Conservation (phyloP, 2,329 filamentous ascomycete genomes). For the Exophiala sp. region DNA sequence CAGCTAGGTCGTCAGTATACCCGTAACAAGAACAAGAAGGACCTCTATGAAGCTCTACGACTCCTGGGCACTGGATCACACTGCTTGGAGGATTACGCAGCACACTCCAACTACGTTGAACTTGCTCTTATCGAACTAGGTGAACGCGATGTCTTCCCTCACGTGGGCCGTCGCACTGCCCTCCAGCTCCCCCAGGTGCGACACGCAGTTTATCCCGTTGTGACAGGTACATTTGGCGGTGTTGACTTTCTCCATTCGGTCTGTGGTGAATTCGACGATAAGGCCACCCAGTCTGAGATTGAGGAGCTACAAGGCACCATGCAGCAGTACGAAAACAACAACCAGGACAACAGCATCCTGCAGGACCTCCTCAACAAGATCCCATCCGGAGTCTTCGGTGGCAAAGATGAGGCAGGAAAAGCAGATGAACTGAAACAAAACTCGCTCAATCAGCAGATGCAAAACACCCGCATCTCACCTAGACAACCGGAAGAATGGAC, state of each 20-base stretch:
- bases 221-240: slow-evolving; percentile 90
- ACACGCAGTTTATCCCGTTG: slow-evolving; percentile 66
- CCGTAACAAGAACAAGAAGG: slow-evolving; percentile 60
- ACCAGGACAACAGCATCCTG: slow-evolving; percentile 58
- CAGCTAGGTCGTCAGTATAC: slow-evolving; percentile 72
- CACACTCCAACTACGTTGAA: slow-evolving; percentile 90
- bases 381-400: slow-evolving; percentile 71
- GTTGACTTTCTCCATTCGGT: slow-evolving; percentile 92
- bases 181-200: slow-evolving; percentile 63
- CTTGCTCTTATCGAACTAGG: slow-evolving; percentile 82
- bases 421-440: slow-evolving; percentile 74
- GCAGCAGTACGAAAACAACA: slow-evolving; percentile 52
- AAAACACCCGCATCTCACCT: slow-evolving; percentile 67
- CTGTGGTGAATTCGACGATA: slow-evolving; percentile 72
- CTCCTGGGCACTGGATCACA: slow-evolving; percentile 83
- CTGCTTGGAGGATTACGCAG: slow-evolving; percentile 86
- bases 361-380: slow-evolving; percentile 76
- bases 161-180: slow-evolving; percentile 70
- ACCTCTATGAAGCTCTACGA: slow-evolving; percentile 79
- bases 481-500: slow-evolving; percentile 80
- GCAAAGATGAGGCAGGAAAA: slow-evolving; percentile 65
- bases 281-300: slow-evolving; percentile 84
- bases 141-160: slow-evolving; percentile 74
- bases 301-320: slow-evolving; percentile 82
- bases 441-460: slow-evolving; percentile 66